These are phyloP conservation scores for Debaryomyces castellii DNA, from an alignment of 805 yeast species.

Conservation along the genomic window DNA sequence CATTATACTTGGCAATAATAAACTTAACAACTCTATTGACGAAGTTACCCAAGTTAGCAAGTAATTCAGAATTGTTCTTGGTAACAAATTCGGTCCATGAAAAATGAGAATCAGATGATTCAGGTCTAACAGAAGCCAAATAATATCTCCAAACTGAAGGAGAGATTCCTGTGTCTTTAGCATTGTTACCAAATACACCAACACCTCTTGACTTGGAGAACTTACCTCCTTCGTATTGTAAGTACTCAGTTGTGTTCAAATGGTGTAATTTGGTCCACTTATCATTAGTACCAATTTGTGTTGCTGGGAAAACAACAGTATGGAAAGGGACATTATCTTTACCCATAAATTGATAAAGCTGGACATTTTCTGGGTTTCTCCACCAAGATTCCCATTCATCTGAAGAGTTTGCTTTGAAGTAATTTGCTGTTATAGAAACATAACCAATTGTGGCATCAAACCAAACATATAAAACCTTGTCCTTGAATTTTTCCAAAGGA, in stretches of 20 bases:
- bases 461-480: conserved; percentile 97
- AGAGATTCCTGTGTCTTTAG: conserved; percentile 86
- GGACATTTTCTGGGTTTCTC: conserved; percentile 86
- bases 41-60: conserved; percentile 95
- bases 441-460: conserved; percentile 98
- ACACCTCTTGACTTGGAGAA: conserved; percentile 97
- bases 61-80: conserved; percentile 87
- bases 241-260: conserved; percentile 90
- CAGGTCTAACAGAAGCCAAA: conserved; percentile 90
- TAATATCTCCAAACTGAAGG: conserved; percentile 98
- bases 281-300: conserved; percentile 85
- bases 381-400: conserved; percentile 87
- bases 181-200: conserved; percentile 98
- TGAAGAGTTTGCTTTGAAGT: conserved; percentile 41
- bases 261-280: conserved; percentile 90
- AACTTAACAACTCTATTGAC: conserved; percentile 93
- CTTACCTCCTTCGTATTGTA: conserved; percentile 97
- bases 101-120: conserved; percentile 92
- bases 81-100: conserved; percentile 96
- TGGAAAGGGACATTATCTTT: conserved; percentile 99
- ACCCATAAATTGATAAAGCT: conserved; percentile 97
- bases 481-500: conserved; percentile 80
- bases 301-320: conserved; percentile 94
- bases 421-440: conserved; percentile 92
- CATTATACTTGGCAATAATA: conserved; percentile 85